Evolutionary conservation across 805 yeast species (phyloP), one percentile per base, ranked within the genome.

Genomic region (Candida khao-thaluensis): DNA sequence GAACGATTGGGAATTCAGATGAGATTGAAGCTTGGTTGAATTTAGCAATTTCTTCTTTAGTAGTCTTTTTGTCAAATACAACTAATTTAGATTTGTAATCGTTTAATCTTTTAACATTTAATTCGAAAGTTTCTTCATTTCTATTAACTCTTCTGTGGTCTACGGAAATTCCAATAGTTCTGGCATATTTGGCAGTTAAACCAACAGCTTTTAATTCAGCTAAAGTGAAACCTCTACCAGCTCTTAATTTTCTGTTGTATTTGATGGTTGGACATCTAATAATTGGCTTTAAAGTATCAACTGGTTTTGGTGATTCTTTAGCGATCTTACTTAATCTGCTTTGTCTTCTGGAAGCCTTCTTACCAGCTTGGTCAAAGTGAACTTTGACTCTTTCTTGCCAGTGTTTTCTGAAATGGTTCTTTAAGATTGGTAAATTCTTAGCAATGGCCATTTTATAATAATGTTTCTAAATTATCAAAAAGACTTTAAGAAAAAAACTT

Each of bases 361-460:
- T 89, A 74, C 99, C 99, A 69, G 99, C 96, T 82, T 93, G 99
- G 91, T 93, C 97, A 71, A 93, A 85, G 89, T 95, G 99, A 66
- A 88, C 96, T 74, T 81, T 87, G 82, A 93, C 99, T 71, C 98
- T 87, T 77, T 88, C 95, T 80, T 93, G 98, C 99, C 99, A 93
- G 95, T 91, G 91, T 87, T 91, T 91, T 82, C 97, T 85, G 95
- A 91, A 91, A 82, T 93, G 99, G 85, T 91, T 91, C 85, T 87
- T 88, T 82, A 87, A 85, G 79, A 91, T 79, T 81, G 98, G 96
- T 80, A 89, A 82, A 81, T 91, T 91, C 90, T 93, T 91, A 64
- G 93, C 76, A 82, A 93, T 89, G 76, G 98, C 99, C 90, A 74
- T 68, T 54, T 42, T 45, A 18, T 21, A 21, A 21, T 31, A 21